Base-by-base conservation (phyloP, 31 red algal species). In the Endocladia muricata region DNA sequence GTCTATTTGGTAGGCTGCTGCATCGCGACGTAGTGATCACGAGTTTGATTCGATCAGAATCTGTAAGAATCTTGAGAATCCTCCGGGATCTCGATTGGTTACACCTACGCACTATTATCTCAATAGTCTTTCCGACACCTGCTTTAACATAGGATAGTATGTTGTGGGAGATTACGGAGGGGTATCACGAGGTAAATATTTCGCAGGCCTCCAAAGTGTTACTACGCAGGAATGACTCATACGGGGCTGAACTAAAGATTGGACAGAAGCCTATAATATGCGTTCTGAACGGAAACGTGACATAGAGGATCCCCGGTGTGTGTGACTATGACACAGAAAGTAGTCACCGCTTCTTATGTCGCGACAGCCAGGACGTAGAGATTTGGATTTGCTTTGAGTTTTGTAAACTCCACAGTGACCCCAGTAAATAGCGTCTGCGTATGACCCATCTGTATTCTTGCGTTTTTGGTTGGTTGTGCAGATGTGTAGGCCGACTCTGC, bases 71-170 rank as follows among this genome's bases (percentile, higher is more conserved):
- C n/a, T n/a, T n/a, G n/a, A n/a, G n/a, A n/a, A n/a, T n/a, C n/a
- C n/a, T n/a, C n/a, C n/a, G n/a, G n/a, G n/a, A n/a, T n/a, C n/a
- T n/a, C n/a, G n/a, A n/a, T n/a, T n/a, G n/a, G n/a, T n/a, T n/a
- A n/a, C n/a, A n/a, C n/a, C n/a, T n/a, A n/a, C n/a, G n/a, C n/a
- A 25, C 58, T 62, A 28, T 25, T 61, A 25, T 61, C 58, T 61
- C 8, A 25, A 25, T 62, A 0, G 11, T 15, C 58, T 25, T 23
- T 62, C 23, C 11, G 23, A 25, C 58, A 13, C 28, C 15, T 0
- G 28, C 58, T 62, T 62, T 13, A 62, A 62, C 22, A 21, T 62
- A 9, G 28, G 58, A 62, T 25, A 62, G 58, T 23, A 62, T 62
- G 9, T 25, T 15, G 15, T 62, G 58, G 28, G n/a, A 0, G 19